Evolutionary conservation across 1,284 basidiomycete genomes (phyloP), one percentile per base, ranked within the genome.

Genomic region (Volvariella surrecta): DNA sequence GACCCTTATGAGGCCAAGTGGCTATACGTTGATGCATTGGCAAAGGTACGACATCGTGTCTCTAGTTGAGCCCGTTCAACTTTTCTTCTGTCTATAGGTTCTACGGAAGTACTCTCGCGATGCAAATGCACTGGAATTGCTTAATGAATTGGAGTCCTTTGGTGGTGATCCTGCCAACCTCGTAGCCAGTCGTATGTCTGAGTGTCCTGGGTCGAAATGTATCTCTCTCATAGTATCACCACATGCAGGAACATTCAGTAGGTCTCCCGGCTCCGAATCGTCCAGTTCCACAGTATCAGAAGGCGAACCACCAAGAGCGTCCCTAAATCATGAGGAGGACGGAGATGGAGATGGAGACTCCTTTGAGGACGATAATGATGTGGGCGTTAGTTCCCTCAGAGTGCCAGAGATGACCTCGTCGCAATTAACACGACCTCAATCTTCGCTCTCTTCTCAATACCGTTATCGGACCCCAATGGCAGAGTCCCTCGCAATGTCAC

Each of bases 1-100:
- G 76, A 82, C 45, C 59, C 76, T 21, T 75, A 74, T 46, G 88
- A 94, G 58, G 92, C 93, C 1, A 96, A 93, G 65, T 85, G 81
- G 74, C 64, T 85, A 32, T 97, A 97, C 62, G 89, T 95, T 2
- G 86, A 91, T 49, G 87, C 88, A 11, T 64, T 97, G 45, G 61
- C 94, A 40, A 89, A 89, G 71, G 91, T 87, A n/a, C 28, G 10
- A 15, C 16, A 31, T 7, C 31, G 21, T 32, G 37, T 28, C 34
- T 38, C 21, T 37, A 34, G 34, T 18, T 31, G 11, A 19, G 13
- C 13, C 24, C 7, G 11, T 6, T 18, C 6, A 16, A 24, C 24
- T 15, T 18, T 28, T 16, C 9, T 31, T 18, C 17, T 31, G 20
- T n/a, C 7, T 37, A 17, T 31, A 92, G 89, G 87, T 87, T 11